These are phyloP conservation scores for Neofusicoccum ribis DNA, from an alignment of 2,329 filamentous ascomycete genomes.

Conservation along the genomic window DNA sequence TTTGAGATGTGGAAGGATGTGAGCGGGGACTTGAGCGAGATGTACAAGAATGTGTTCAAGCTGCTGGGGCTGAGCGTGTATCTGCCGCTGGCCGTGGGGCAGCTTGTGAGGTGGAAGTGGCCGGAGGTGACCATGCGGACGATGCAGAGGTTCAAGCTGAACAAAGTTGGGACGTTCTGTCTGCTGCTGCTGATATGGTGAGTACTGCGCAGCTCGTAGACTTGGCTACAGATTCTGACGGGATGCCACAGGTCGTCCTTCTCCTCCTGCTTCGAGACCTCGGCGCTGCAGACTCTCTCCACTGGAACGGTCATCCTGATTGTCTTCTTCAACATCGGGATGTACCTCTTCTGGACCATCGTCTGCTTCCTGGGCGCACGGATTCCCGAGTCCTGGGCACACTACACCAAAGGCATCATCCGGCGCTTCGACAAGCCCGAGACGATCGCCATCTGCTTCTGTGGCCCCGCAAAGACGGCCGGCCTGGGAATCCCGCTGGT, in stretches of 20 bases:
- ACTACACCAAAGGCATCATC: neutral
- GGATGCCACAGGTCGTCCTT: slow-evolving; percentile 7
- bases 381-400: neutral
- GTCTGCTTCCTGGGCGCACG: slow-evolving; percentile 11
- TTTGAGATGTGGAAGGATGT: slow-evolving; percentile 13
- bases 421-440: slow-evolving; percentile 8
- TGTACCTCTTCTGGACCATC: slow-evolving; percentile 19
- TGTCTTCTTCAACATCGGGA: slow-evolving; percentile 19
- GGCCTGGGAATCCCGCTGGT: slow-evolving; percentile 16
- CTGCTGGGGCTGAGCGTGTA: slow-evolving; percentile 18
- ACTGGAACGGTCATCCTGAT: slow-evolving; percentile 8
- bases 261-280: slow-evolving; percentile 18
- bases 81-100: slow-evolving; percentile 14
- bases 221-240: neutral
- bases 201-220: neutral
- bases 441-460: slow-evolving; percentile 19
- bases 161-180: slow-evolving; percentile 14
- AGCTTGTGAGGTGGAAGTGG: slow-evolving; percentile 17
- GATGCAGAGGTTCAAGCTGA: slow-evolving; percentile 1
- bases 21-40: slow-evolving; percentile 10
- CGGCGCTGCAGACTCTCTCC: slow-evolving; percentile 8
- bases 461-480: slow-evolving; percentile 18
- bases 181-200: slow-evolving; percentile 18
- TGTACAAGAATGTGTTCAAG: slow-evolving; percentile 18
- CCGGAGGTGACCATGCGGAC: neutral